Evolutionary conservation across 2,329 filamentous ascomycete genomes (phyloP).

Genomic region (Cladosporium sphaerospermum): DNA sequence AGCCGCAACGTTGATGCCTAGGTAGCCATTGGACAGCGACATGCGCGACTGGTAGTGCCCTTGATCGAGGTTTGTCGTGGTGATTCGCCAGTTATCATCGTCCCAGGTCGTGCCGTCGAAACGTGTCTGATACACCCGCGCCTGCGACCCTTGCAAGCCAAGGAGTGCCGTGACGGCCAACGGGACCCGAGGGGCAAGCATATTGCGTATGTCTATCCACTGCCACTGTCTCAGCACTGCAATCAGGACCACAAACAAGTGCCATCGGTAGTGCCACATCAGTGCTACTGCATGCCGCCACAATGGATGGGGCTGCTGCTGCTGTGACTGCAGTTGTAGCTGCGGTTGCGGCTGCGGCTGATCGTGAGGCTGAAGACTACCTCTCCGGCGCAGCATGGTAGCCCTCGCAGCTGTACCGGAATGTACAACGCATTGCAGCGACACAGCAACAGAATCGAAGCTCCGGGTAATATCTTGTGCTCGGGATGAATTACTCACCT

Average conservation of each 20-base stretch:
- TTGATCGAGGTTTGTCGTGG: conserved; percentile 48
- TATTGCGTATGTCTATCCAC: background rate
- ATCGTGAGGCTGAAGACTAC: too few relatives aligned
- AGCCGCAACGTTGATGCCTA: conserved; percentile 59
- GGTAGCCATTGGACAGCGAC: conserved; percentile 57
- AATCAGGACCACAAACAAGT: background rate
- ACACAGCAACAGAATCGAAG: too few relatives aligned
- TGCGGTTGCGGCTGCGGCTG: too few relatives aligned
- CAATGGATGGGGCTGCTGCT: background rate
- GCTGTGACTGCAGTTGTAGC: background rate
- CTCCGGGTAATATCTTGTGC: too few relatives aligned
- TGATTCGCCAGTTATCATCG: conserved; percentile 51
- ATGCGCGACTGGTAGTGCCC: conserved; percentile 57
- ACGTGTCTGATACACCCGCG: conserved; percentile 40
- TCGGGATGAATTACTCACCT: too few relatives aligned
- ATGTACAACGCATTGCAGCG: too few relatives aligned
- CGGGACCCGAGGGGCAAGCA: background rate
- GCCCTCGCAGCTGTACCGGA: too few relatives aligned
- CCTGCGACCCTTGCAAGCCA: conserved; percentile 3
- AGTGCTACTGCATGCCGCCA: background rate
- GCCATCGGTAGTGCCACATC: background rate
- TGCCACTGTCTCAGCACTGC: background rate
- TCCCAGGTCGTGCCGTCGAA: conserved; percentile 54
- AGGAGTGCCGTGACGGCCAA: background rate
- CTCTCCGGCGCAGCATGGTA: too few relatives aligned